These are phyloP conservation scores for Neopestalotiopsis sp. DNA, from an alignment of 2,329 filamentous ascomycete genomes.

Conservation along the genomic window DNA sequence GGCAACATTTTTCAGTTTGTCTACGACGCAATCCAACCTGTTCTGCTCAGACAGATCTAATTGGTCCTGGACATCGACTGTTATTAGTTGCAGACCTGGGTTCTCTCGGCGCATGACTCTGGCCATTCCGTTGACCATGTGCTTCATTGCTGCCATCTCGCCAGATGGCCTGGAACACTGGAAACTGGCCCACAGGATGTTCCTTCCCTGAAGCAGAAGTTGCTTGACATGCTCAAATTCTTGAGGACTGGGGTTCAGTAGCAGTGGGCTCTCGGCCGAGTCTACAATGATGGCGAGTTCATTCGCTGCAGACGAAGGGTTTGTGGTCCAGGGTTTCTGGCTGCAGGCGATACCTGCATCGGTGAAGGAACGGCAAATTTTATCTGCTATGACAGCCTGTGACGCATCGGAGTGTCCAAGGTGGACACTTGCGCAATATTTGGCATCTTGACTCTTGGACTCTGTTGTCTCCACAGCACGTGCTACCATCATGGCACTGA, in stretches of 20 bases:
- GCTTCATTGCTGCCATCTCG: constrained; percentile 17
- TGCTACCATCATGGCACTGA: constrained; percentile 22
- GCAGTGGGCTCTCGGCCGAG: constrained; percentile 23
- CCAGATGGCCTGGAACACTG: constrained; percentile 15
- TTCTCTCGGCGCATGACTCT: neutral
- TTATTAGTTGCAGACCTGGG: neutral
- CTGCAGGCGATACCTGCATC: constrained; percentile 14
- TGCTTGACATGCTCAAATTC: constrained; percentile 22
- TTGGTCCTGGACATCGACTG: neutral
- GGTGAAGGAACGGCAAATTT: constrained; percentile 8
- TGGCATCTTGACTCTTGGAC: neutral
- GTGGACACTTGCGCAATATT: constrained; percentile 4
- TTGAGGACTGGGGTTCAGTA: constrained; percentile 19
- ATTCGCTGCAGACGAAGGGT: neutral
- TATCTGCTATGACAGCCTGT: constrained; percentile 15
- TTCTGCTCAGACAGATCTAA: neutral
- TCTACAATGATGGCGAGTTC: constrained; percentile 22
- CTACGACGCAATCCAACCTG: neutral
- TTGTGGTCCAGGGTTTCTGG: constrained; percentile 10
- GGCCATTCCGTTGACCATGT: constrained; percentile 24
- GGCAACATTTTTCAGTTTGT: constrained; percentile 16
- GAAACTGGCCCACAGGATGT: constrained; percentile 23
- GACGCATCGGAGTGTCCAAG: constrained; percentile 14
- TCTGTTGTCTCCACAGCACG: neutral
- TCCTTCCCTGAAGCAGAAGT: constrained; percentile 19